Conservation (phyloP, 2,329 filamentous ascomycete species). For the Cryphonectria naterciae region DNA sequence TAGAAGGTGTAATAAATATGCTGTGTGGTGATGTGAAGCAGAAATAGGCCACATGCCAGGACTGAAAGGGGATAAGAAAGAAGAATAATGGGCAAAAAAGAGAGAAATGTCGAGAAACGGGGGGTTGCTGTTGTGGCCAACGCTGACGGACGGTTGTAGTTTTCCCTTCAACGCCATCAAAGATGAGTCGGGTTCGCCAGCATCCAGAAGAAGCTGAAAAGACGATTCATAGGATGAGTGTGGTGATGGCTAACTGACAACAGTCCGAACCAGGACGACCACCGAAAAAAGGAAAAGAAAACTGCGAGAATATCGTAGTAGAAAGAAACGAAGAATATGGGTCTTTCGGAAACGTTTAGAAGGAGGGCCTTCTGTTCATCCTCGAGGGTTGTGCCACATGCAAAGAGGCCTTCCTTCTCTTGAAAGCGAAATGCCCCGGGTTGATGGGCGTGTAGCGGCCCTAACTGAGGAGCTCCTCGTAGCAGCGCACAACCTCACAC, state of each 20-base stretch:
- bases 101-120: not conserved
- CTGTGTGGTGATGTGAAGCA: not conserved
- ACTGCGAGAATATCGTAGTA: not conserved
- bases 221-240: not conserved
- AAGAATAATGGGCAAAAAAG: no score
- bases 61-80: not conserved
- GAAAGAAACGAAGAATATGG: no score
- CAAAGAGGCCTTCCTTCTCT: no score
- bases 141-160: not conserved
- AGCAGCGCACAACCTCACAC: conserved; percentile 47
- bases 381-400: not conserved
- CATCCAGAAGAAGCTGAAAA: conserved; percentile 1
- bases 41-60: not conserved
- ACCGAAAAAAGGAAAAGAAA: not conserved
- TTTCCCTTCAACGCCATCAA: not conserved
- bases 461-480: conserved; percentile 39
- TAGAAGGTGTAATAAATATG: conserved; percentile 1
- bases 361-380: no score
- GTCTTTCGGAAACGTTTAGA: no score
- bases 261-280: not conserved
- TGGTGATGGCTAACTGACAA: not conserved
- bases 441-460: no score
- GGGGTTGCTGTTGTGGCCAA: not conserved
- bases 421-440: no score
- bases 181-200: not conserved